phyloP scores from a whole-genome alignment of 176 grass and related monocot species.

The Phragmites australis region DNA sequence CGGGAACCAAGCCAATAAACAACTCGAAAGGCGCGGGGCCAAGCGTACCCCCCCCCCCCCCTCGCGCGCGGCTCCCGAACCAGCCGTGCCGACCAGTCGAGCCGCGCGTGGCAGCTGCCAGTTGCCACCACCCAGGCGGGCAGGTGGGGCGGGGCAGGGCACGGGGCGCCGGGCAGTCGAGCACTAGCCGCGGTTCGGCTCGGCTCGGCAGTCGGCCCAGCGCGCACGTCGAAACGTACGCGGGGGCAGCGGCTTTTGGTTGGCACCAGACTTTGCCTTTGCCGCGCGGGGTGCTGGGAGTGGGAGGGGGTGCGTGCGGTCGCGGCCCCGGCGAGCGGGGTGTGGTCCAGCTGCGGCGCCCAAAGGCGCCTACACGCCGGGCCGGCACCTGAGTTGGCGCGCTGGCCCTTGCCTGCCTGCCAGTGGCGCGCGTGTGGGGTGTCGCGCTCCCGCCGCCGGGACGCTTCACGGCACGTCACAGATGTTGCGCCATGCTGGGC shows the following conservation, averaged over 20 bases:
- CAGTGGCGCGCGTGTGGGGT: conserved; percentile 26
- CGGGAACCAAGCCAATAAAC: background rate
- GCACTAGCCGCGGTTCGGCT: background rate
- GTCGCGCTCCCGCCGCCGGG: conserved; percentile 11
- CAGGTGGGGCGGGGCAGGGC: background rate
- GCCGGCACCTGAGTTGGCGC: conserved; percentile 13
- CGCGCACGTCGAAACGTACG: background rate
- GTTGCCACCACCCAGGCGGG: no score
- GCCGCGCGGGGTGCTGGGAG: background rate
- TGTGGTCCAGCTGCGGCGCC: conserved; percentile 29
- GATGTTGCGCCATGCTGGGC: background rate
- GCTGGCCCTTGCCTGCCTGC: background rate
- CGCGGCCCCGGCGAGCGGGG: background rate
- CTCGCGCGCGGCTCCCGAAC: background rate
- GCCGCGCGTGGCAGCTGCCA: no score
- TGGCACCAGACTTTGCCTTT: conserved; percentile 27
- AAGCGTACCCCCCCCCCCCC: background rate
- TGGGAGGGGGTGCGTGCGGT: background rate
- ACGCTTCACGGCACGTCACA: conserved; percentile 18
- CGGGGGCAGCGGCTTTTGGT: background rate
- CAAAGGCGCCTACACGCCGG: conserved; percentile 34
- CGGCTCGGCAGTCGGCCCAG: background rate
- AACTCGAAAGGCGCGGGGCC: background rate
- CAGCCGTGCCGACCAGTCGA: background rate
- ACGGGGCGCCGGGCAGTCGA: background rate